Evolutionary conservation across 2,329 filamentous ascomycete species (phyloP).

Genomic region (Paecilomyces sp.): DNA sequence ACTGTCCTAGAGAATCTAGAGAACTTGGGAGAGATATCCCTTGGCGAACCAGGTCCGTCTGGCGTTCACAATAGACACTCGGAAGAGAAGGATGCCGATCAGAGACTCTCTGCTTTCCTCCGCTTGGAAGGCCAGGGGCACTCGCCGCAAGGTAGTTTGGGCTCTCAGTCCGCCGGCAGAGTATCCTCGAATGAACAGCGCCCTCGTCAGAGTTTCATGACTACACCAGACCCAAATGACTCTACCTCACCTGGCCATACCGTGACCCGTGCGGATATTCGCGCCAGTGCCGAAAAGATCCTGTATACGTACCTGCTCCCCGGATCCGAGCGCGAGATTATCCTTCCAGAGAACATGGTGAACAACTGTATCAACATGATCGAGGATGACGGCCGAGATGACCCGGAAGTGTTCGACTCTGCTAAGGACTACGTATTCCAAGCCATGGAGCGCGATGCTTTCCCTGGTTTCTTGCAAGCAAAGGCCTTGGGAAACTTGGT

Average conservation of each 20-base stretch:
- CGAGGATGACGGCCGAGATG: constrained; percentile 84
- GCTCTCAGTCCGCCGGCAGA: constrained; percentile 38
- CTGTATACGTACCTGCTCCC: constrained; percentile 95
- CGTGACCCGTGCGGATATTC: constrained; percentile 81
- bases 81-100: constrained; percentile 73
- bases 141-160: constrained; percentile 49
- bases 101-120: constrained; percentile 84
- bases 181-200: constrained; percentile 39
- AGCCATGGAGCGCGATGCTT: constrained; percentile 99
- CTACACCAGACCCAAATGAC: constrained; percentile 58
- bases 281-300: constrained; percentile 93
- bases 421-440: constrained; percentile 99
- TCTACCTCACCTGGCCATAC: constrained; percentile 74
- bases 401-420: constrained; percentile 93
- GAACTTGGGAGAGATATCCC: constrained; percentile 55
- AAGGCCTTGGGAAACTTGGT: constrained; percentile 96
- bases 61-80: constrained; percentile 54
- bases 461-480: constrained; percentile 88
- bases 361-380: constrained; percentile 79
- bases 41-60: constrained; percentile 46
- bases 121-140: constrained; percentile 48
- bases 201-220: constrained; percentile 54
- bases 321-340: constrained; percentile 94
- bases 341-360: constrained; percentile 79
- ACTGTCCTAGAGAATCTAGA: constrained; percentile 67